Base-by-base conservation (phyloP, 768 basidiomycete species). In the Serendipita sp. region DNA sequence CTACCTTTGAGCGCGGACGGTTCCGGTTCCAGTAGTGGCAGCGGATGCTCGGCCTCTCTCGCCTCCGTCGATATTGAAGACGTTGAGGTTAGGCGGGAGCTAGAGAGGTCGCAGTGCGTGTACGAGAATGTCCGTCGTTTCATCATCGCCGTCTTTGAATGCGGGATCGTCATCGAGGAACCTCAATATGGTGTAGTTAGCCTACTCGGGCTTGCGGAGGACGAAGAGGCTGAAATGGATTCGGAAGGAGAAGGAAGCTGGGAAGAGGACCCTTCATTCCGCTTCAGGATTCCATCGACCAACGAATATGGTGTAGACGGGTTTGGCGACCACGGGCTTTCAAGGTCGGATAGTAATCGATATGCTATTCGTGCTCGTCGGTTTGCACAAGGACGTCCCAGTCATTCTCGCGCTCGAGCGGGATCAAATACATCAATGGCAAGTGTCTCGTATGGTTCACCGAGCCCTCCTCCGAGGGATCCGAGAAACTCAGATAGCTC, bases 281-380 rank as follows among this genome's bases (percentile, higher is more conserved):
- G 36, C 16, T 60, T 60, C 28, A n/a, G 56, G 36, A 30, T 35
- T 60, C 10, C 48, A 2, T 8, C 48, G 18, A 32, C 48, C 8
- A 8, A 8, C n/a, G 48, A 18, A 8, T 18, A 51, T 32, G 48
- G 48, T 5, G 48, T 41, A 7, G 32, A 34, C 48, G 48, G 48
- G 18, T 23, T 18, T 7, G 2, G 41, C 41, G 41, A 34, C 16
- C 48, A n/a, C 48, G 18, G 18, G 18, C 48, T 32, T 23, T 32
- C 18, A 16, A 34, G 18, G 48, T 8, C 48, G 48, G 48, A 52
- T 23, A 38, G 30, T 10, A 35, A 60, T n/a, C 23, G 35, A 36
- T 60, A 60, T 60, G 56, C 56, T n/a, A 60, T 60, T 28, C 56
- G 56, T 35, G 56, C 56, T 60, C 56, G 56, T 5, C 56, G 28